A percentile compares a stretch with the other conserved stretches of the same genome.
Conservation (phyloP, 495 filamentous ascomycete species). For the Trichoderma virens region DNA sequence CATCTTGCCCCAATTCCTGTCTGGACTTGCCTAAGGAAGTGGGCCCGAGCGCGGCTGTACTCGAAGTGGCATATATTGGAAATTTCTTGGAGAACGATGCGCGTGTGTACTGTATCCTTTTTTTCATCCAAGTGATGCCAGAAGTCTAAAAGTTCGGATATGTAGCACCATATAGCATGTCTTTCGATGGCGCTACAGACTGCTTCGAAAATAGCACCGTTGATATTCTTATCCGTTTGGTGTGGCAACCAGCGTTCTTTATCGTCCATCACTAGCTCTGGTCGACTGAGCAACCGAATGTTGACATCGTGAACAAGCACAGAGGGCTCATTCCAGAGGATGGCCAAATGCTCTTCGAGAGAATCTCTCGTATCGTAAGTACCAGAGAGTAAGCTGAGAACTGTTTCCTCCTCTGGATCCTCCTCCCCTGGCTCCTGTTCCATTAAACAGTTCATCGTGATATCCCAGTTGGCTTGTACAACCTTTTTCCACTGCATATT, state of each 20-base stretch:
- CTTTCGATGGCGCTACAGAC: conserved; percentile 24
- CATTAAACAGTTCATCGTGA: too few relatives aligned
- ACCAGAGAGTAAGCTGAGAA: conserved; percentile 13
- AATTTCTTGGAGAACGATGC: conserved; percentile 29
- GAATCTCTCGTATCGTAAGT: conserved; percentile 17
- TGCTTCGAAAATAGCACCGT: conserved; percentile 25
- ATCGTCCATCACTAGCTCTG: conserved; percentile 29
- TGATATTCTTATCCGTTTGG: conserved; percentile 26
- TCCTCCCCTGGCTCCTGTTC: too few relatives aligned
- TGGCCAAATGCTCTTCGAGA: conserved; percentile 19
- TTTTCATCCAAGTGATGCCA: conserved; percentile 13
- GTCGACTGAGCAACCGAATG: conserved; percentile 25
- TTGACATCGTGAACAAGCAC: conserved; percentile 26
- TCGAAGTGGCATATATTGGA: conserved; percentile 31
- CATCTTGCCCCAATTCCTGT: conserved; percentile 17
- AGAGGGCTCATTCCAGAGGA: conserved; percentile 24
- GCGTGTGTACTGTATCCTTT: conserved; percentile 17
- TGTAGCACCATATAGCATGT: conserved; percentile 29
- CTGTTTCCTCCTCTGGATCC: too few relatives aligned
- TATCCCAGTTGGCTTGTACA: too few relatives aligned
- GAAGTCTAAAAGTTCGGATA: conserved; percentile 24
- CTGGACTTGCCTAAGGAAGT: conserved; percentile 27
- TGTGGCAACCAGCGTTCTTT: conserved; percentile 22
- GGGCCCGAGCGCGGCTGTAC: conserved; percentile 21
- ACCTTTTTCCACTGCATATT: too few relatives aligned